These are phyloP conservation scores for Aspergillus sp. DNA, from an alignment of 2,329 filamentous ascomycete genomes.

Conservation along the genomic window DNA sequence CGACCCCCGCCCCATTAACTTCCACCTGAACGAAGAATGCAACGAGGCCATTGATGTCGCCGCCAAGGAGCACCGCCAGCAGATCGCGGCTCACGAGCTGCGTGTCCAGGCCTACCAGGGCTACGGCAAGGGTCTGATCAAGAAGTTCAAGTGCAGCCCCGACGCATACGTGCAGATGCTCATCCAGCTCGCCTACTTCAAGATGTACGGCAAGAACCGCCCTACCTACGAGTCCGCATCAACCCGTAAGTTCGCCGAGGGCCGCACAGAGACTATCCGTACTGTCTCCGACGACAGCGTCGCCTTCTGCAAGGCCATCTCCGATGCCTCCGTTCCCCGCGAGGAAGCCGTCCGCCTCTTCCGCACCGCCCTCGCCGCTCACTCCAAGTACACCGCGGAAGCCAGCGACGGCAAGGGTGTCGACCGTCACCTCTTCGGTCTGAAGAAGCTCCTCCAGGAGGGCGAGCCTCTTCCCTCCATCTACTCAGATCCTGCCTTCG, in stretches of 20 bases:
- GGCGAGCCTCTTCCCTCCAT: constrained; percentile 80
- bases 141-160: constrained; percentile 98
- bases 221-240: constrained; percentile 97
- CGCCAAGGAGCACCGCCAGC: constrained; percentile 71
- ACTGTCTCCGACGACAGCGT: constrained; percentile 87
- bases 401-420: constrained; percentile 92
- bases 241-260: constrained; percentile 91
- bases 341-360: constrained; percentile 72
- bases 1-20: constrained; percentile 74
- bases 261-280: constrained; percentile 94
- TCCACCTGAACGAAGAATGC: constrained; percentile 73
- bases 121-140: constrained; percentile 97
- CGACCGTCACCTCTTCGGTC: constrained; percentile 92
- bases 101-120: constrained; percentile 93
- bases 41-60: constrained; percentile 78
- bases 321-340: constrained; percentile 63
- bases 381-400: constrained; percentile 86
- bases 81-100: constrained; percentile 87
- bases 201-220: constrained; percentile 98
- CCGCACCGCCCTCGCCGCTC: constrained; percentile 75
- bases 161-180: constrained; percentile 98
- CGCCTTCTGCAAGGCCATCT: constrained; percentile 85
- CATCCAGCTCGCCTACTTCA: constrained; percentile 96
- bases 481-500: constrained; percentile 82
- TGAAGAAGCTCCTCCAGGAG: constrained; percentile 83